phyloP scores from a whole-genome alignment of 139 green algal genomes.

The Nannochloris sp. region DNA sequence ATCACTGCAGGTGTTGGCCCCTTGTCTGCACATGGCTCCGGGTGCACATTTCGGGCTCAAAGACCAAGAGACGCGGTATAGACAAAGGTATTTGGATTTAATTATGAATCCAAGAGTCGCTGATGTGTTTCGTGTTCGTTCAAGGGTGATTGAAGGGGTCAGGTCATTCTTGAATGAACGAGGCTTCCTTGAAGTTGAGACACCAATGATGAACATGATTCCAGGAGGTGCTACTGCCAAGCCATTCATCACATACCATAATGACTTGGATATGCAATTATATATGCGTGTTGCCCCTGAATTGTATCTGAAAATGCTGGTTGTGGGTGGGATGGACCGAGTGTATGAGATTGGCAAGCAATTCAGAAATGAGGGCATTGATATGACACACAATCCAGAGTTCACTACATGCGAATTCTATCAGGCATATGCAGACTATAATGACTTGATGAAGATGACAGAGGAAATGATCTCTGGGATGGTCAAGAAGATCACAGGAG shows the following conservation, averaged over 20 bases:
- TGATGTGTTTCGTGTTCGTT: constrained; percentile 75
- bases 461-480: constrained; percentile 88
- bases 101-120: constrained; percentile 71
- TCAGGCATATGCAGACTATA: constrained; percentile 95
- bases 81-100: constrained; percentile 95
- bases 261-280: constrained; percentile 96
- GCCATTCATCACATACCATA: constrained; percentile 97
- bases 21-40: constrained; percentile 97
- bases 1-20: constrained; percentile 68
- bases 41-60: constrained; percentile 65
- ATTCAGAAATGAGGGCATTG: constrained; percentile 96
- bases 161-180: constrained; percentile 81
- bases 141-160: constrained; percentile 79
- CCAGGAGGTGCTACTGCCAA: constrained; percentile 81
- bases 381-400: constrained; percentile 99
- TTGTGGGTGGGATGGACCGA: constrained; percentile 94
- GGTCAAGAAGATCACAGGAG: constrained; percentile 81
- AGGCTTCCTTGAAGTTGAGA: constrained; percentile 93
- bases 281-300: constrained; percentile 98
- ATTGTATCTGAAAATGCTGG: constrained; percentile 97
- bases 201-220: constrained; percentile 92
- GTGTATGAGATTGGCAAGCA: constrained; percentile 81
- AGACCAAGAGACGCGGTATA: constrained; percentile 92
- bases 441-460: constrained; percentile 95
- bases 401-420: constrained; percentile 99